Conservation (phyloP, 225 moss, liverwort and hornwort genomes). For the Thuidium tamariscinum region DNA sequence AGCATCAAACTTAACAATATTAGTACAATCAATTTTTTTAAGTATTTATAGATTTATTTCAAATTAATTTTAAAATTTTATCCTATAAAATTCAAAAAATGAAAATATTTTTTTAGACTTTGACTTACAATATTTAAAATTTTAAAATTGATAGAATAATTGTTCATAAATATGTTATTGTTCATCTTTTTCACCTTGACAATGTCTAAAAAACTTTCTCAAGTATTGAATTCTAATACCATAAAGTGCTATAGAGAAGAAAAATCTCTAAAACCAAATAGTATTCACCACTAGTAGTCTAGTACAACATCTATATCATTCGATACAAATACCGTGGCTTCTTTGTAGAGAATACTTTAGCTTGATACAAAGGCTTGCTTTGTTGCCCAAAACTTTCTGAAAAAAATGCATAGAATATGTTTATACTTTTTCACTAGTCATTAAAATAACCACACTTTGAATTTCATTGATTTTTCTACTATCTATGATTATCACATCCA, state of each 20-base stretch:
- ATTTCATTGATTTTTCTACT: background rate
- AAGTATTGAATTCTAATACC: too few species aligned
- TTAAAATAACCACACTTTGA: background rate
- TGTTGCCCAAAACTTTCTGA: background rate
- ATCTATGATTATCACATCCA: background rate
- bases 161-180: too few species aligned
- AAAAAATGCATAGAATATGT: background rate
- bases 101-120: too few species aligned
- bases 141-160: too few species aligned
- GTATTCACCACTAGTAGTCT: background rate
- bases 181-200: too few species aligned
- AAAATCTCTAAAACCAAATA: background rate
- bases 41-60: background rate
- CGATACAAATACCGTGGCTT: background rate
- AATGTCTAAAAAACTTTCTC: too few species aligned
- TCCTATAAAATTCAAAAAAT: background rate
- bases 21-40: background rate
- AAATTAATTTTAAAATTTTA: background rate
- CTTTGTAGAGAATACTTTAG: background rate
- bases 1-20: too few species aligned
- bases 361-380: background rate
- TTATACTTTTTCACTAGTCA: background rate
- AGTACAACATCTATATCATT: background rate
- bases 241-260: background rate
- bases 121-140: too few species aligned